These are phyloP conservation scores for Gracilaria caudata DNA, from an alignment of 23 red algal species.

Conservation along the genomic window DNA sequence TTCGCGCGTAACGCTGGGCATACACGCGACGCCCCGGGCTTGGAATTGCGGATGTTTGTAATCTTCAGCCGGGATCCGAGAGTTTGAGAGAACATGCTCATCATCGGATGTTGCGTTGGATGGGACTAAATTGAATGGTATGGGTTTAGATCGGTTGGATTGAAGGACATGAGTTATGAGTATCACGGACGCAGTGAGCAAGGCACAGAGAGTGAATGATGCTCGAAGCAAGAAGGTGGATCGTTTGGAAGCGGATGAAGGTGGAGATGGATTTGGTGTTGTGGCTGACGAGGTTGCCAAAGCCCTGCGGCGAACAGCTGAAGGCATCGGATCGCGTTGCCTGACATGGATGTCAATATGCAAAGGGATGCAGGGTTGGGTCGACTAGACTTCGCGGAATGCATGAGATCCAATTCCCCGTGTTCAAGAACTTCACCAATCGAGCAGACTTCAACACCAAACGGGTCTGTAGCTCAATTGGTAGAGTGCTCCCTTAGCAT, in stretches of 20 bases:
- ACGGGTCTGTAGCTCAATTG: conserved; percentile 91
- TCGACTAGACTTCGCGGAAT: no score
- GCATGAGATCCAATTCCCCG: no score
- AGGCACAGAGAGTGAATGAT: neutral
- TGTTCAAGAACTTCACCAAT: neutral
- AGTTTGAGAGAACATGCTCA: conserved; percentile 10
- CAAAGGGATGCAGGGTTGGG: no score
- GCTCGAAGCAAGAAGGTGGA: neutral
- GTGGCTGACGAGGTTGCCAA: neutral
- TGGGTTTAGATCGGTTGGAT: neutral
- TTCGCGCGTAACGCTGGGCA: conserved; percentile 58
- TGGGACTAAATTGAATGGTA: neutral
- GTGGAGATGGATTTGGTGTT: neutral
- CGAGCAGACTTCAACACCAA: neutral
- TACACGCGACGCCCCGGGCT: conserved; percentile 41
- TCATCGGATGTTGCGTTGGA: conserved; percentile 12
- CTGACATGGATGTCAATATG: no score
- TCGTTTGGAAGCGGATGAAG: neutral
- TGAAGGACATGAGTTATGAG: neutral
- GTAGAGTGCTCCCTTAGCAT: conserved; percentile 89
- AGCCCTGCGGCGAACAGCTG: neutral
- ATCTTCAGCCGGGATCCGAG: conserved; percentile 1
- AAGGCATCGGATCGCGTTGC: neutral
- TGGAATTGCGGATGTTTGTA: conserved; percentile 19
- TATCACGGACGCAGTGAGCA: neutral